phyloP scores from a whole-genome alignment of 495 filamentous ascomycete genomes.

The Podospora bellae-mahoneyi region DNA sequence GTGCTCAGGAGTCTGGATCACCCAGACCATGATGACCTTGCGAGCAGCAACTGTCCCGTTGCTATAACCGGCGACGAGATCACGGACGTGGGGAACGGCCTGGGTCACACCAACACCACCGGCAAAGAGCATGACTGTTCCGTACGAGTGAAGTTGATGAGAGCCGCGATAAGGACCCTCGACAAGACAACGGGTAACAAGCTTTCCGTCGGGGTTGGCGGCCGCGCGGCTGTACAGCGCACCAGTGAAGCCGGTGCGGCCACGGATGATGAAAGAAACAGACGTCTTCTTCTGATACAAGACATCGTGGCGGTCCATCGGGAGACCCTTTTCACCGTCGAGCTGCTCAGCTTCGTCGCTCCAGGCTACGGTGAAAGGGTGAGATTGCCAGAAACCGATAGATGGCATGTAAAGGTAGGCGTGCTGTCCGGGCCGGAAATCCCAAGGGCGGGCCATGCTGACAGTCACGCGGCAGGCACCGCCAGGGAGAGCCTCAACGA shows the following conservation, averaged over 20 bases:
- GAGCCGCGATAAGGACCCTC: constrained; percentile 82
- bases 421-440: constrained; percentile 71
- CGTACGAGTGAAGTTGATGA: constrained; percentile 68
- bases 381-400: constrained; percentile 66
- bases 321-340: constrained; percentile 47
- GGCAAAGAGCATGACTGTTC: constrained; percentile 81
- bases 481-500: constrained; percentile 62
- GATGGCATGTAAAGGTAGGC: constrained; percentile 78
- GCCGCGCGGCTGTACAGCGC: constrained; percentile 67
- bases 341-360: constrained; percentile 52
- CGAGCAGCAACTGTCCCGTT: constrained; percentile 71
- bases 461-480: constrained; percentile 68
- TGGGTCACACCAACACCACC: constrained; percentile 89
- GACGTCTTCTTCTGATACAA: constrained; percentile 56
- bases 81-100: constrained; percentile 72
- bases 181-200: constrained; percentile 61
- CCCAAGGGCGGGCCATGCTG: constrained; percentile 71
- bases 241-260: constrained; percentile 79
- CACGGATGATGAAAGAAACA: constrained; percentile 75
- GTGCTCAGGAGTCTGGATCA: constrained; percentile 81
- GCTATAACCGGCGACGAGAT: constrained; percentile 66
- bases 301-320: constrained; percentile 56
- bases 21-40: constrained; percentile 83
- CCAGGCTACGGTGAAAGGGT: constrained; percentile 67
- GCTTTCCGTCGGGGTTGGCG: constrained; percentile 53